Percentiles rank a stretch among this genome's conserved stretches.
Evolutionary conservation across 768 basidiomycete species (phyloP).

Genomic region (Rhizopogon vesiculosus): DNA sequence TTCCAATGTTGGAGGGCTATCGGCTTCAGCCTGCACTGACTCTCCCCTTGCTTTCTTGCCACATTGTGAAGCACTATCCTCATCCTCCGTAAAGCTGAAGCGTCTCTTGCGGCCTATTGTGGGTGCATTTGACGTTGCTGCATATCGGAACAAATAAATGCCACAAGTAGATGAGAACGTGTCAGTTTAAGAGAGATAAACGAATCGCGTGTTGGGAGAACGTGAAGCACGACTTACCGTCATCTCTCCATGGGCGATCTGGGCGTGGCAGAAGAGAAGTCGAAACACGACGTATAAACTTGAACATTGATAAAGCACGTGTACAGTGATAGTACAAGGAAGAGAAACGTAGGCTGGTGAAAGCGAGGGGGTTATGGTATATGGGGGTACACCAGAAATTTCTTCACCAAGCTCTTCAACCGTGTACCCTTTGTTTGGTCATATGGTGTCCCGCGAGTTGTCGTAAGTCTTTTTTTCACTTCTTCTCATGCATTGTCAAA

Average conservation of each 20-base stretch:
- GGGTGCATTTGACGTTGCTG: slow-evolving; percentile 75
- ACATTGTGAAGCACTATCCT: slow-evolving; percentile 25
- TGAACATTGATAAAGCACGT: slow-evolving; percentile 43
- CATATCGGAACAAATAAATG: slow-evolving; percentile 1
- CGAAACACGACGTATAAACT: slow-evolving; percentile 67
- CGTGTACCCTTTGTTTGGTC: slow-evolving; percentile 19
- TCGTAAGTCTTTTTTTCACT: neutral
- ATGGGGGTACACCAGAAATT: neutral
- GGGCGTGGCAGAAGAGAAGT: slow-evolving; percentile 63
- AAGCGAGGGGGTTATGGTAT: neutral
- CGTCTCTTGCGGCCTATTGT: slow-evolving; percentile 65
- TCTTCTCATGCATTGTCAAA: neutral
- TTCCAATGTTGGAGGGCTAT: slow-evolving; percentile 17
- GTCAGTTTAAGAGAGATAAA: slow-evolving; percentile 6
- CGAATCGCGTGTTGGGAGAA: slow-evolving; percentile 1
- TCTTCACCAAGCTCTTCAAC: neutral
- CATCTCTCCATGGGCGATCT: slow-evolving; percentile 74
- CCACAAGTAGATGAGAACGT: slow-evolving; percentile 9
- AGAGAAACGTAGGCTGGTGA: neutral
- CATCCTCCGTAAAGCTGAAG: slow-evolving; percentile 41
- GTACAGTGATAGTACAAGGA: neutral
- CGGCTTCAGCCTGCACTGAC: slow-evolving; percentile 26
- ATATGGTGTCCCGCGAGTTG: neutral
- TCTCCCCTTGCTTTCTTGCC: slow-evolving; percentile 41
- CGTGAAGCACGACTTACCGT: slow-evolving; percentile 45